phyloP scores from a whole-genome alignment of 2,329 filamentous ascomycete genomes.

The Fusarium xyrophilum region DNA sequence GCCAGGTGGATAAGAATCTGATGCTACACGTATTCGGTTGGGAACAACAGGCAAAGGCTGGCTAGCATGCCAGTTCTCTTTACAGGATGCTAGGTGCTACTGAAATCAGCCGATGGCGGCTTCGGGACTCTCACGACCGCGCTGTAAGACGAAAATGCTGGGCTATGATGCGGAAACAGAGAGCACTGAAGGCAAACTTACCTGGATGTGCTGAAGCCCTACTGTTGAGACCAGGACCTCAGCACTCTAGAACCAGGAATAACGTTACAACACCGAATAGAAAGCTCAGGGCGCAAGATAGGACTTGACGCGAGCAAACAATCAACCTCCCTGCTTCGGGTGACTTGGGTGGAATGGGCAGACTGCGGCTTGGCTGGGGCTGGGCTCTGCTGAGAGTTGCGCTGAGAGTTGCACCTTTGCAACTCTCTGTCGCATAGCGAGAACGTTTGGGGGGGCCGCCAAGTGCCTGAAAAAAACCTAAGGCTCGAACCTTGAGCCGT shows the following conservation, averaged over 20 bases:
- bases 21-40: neutral
- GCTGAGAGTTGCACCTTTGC: no score
- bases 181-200: neutral
- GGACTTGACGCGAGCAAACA: neutral
- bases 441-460: constrained; percentile 18
- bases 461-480: constrained; percentile 35
- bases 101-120: neutral
- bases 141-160: neutral
- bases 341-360: neutral
- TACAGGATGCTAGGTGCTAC: neutral
- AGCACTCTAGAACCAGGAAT: neutral
- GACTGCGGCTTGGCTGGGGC: neutral
- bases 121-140: neutral
- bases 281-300: neutral
- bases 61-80: neutral
- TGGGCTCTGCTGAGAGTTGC: constrained; percentile 20
- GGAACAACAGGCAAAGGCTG: neutral
- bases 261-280: neutral
- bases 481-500: constrained; percentile 13
- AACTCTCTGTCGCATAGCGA: constrained; percentile 22
- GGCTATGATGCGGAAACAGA: neutral
- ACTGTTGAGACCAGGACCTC: neutral
- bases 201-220: constrained; percentile 3
- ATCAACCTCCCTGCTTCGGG: neutral
- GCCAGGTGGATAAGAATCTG: neutral